Conservation (phyloP, 2,329 filamentous ascomycete species). For the Aspergillus phoenicis region DNA sequence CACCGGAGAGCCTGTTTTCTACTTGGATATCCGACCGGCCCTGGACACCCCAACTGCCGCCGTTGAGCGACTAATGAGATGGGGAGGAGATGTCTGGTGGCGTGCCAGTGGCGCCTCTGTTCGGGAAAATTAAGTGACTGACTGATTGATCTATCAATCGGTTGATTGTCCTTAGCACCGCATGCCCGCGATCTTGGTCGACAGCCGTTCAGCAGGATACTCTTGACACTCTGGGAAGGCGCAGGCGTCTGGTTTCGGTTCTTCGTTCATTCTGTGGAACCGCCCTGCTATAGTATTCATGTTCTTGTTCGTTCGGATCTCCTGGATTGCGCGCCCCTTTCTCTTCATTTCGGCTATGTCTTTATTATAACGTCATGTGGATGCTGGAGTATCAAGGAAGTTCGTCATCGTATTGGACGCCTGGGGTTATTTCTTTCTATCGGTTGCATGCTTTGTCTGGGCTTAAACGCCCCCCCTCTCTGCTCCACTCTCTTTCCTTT, state of each 20-base stretch:
- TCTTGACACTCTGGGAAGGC: slow-evolving; percentile 18
- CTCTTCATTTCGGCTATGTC: neutral
- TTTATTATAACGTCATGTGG: neutral
- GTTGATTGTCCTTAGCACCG: neutral
- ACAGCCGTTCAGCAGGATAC: neutral
- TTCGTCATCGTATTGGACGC: neutral
- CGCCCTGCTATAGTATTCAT: slow-evolving; percentile 15
- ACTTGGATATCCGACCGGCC: slow-evolving; percentile 88
- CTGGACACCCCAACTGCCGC: slow-evolving; percentile 78
- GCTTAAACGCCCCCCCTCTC: neutral
- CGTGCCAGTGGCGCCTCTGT: slow-evolving; percentile 74
- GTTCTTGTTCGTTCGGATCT: neutral
- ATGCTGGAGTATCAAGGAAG: neutral
- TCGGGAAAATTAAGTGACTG: slow-evolving; percentile 25
- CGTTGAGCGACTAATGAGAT: slow-evolving; percentile 79
- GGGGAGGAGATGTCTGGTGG: slow-evolving; percentile 95
- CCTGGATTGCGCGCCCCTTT: neutral
- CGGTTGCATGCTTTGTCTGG: neutral
- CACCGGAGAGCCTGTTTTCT: slow-evolving; percentile 91
- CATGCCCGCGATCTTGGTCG: neutral
- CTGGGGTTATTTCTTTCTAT: neutral
- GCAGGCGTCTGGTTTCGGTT: slow-evolving; percentile 28
- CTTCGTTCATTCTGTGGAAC: slow-evolving; percentile 5
- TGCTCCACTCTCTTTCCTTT: neutral
- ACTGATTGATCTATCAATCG: too few relatives aligned